Conservation (phyloP, 306 rosid genomes). For the Quillaja saponaria region DNA sequence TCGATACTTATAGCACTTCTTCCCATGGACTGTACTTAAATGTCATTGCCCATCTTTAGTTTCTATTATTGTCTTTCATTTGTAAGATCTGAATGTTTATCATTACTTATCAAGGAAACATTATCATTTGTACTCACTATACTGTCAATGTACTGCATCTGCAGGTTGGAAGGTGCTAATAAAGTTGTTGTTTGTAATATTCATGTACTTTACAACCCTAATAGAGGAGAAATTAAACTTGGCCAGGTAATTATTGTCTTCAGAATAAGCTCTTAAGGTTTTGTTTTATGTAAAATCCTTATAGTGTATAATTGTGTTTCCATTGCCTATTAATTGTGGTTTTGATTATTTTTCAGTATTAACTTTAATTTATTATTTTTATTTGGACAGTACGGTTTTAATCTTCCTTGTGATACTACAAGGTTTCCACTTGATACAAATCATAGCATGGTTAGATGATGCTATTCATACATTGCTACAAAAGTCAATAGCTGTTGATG, state of each 20-base stretch:
- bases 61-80: slow-evolving; percentile 5
- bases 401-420: background rate
- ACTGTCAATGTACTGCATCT: slow-evolving; percentile 32
- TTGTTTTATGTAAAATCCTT: no score
- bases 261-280: slow-evolving; percentile 10
- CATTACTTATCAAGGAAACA: no score
- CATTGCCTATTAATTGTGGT: background rate
- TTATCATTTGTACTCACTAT: slow-evolving; percentile 21
- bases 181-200: slow-evolving; percentile 81
- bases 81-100: slow-evolving; percentile 5
- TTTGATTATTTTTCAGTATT: background rate
- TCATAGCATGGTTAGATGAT: background rate
- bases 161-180: slow-evolving; percentile 58
- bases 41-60: slow-evolving; percentile 3
- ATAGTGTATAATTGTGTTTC: background rate
- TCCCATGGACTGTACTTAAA: slow-evolving; percentile 9
- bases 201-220: slow-evolving; percentile 92
- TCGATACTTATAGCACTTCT: slow-evolving; percentile 22
- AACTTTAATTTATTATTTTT: background rate
- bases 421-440: background rate
- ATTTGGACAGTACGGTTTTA: background rate
- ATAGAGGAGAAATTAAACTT: slow-evolving; percentile 91
- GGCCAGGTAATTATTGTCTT: slow-evolving; percentile 71
- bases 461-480: background rate
- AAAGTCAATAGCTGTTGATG: no score